Conservation (phyloP, 2,329 filamentous ascomycete species). For the Ilyonectria mors-panacis region DNA sequence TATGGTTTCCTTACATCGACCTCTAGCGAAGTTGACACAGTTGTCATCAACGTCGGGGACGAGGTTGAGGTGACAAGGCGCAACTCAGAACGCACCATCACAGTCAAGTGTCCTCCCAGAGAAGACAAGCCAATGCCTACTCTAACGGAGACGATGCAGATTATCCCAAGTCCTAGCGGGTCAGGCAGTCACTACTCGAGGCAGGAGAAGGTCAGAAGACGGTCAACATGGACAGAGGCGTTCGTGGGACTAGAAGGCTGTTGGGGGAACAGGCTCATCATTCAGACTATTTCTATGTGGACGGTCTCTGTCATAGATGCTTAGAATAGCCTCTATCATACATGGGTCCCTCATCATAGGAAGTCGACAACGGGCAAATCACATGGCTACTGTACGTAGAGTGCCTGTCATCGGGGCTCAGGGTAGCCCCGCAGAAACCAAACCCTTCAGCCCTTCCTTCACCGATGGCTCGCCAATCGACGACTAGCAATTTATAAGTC, state of each 20-base stretch:
- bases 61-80: not conserved
- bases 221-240: too few species aligned
- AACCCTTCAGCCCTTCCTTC: not conserved
- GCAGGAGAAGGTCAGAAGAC: not conserved
- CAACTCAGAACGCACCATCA: not conserved
- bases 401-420: not conserved
- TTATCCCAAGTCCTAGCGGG: not conserved
- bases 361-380: not conserved
- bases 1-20: not conserved
- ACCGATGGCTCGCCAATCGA: not conserved
- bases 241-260: too few species aligned
- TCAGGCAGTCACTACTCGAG: not conserved
- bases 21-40: not conserved
- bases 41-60: not conserved
- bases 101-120: not conserved
- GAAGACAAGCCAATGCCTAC: not conserved
- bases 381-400: not conserved
- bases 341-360: not conserved
- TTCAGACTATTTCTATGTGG: too few species aligned
- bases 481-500: not conserved
- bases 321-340: not conserved
- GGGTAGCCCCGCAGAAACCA: not conserved
- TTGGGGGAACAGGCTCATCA: too few species aligned
- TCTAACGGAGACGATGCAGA: not conserved
- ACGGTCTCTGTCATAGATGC: too few species aligned